A percentile compares a stretch with the other conserved stretches of the same genome.
Evolutionary conservation across 169 alveolate genomes (phyloP).

Genomic region (Babesia ovis): DNA sequence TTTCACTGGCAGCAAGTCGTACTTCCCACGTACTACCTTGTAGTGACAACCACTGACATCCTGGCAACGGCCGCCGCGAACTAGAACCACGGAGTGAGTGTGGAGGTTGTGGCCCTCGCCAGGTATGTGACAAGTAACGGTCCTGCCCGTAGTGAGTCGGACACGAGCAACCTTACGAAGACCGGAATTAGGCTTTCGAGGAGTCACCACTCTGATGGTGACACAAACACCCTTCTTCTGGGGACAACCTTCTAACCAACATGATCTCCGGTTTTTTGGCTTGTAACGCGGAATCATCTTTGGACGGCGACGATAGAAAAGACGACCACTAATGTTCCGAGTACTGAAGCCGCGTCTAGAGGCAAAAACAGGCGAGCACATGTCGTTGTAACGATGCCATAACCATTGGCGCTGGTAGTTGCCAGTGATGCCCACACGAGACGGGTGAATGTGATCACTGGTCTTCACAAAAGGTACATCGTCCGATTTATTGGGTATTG

Average conservation of each 20-base stretch:
- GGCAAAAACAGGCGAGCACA: too few relatives aligned
- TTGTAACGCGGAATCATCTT: conserved; percentile 79
- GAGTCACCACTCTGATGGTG: conserved; percentile 79
- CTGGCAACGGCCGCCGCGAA: conserved; percentile 84
- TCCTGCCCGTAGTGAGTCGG: conserved; percentile 79
- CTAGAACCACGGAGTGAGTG: conserved; percentile 81
- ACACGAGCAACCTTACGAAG: conserved; percentile 84
- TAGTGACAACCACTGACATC: conserved; percentile 85
- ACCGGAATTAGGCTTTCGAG: conserved; percentile 85
- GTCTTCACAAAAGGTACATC: too few relatives aligned
- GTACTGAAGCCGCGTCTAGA: conserved; percentile 57
- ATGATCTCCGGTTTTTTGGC: conserved; percentile 79
- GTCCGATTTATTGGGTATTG: too few relatives aligned
- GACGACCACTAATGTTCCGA: conserved; percentile 77
- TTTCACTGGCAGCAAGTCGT: conserved; percentile 82
- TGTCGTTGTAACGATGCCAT: too few relatives aligned
- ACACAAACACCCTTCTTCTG: conserved; percentile 79
- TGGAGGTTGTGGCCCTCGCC: conserved; percentile 84
- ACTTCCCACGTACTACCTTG: conserved; percentile 83
- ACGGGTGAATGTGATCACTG: too few relatives aligned
- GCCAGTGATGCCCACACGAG: too few relatives aligned
- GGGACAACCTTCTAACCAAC: conserved; percentile 84
- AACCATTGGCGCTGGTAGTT: too few relatives aligned
- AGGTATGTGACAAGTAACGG: conserved; percentile 82
- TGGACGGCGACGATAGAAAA: conserved; percentile 78